These are phyloP conservation scores for Trypanosoma melophagium DNA, from an alignment of 208 protist species.

Conservation along the genomic window DNA sequence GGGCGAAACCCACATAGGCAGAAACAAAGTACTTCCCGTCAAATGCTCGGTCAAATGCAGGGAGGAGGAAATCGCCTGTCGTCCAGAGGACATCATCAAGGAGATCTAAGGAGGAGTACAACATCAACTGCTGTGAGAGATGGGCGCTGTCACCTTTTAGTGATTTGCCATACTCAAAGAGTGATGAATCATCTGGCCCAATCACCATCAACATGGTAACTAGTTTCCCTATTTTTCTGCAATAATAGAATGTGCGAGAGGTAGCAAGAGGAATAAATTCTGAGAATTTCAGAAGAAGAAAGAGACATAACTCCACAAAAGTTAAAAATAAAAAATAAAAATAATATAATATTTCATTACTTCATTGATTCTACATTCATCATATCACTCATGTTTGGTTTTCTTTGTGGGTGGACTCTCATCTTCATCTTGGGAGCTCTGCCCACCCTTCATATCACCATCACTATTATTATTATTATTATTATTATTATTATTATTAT, in stretches of 20 bases:
- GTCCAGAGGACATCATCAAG: slow-evolving; percentile 55
- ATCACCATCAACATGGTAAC: slow-evolving; percentile 27
- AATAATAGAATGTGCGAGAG: not conserved
- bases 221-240: not conserved
- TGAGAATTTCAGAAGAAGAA: not conserved
- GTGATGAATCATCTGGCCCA: slow-evolving; percentile 25
- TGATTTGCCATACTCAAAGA: slow-evolving; percentile 26
- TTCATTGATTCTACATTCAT: too few species aligned
- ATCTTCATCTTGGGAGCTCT: not conserved
- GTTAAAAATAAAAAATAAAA: too few species aligned
- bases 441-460: not conserved
- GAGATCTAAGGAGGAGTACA: slow-evolving; percentile 51
- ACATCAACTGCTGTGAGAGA: slow-evolving; percentile 38
- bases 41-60: slow-evolving; percentile 45
- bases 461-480: not conserved
- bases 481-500: not conserved
- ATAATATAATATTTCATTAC: too few species aligned
- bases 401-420: not conserved
- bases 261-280: not conserved
- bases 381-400: too few species aligned
- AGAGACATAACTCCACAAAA: too few species aligned
- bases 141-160: slow-evolving; percentile 3
- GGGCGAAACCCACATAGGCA: slow-evolving; percentile 55
- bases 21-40: slow-evolving; percentile 56
- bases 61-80: slow-evolving; percentile 42